Evolutionary conservation across 257 asterid species (phyloP), one percentile per base, ranked within the genome.

Genomic region (Solanum sitiens): DNA sequence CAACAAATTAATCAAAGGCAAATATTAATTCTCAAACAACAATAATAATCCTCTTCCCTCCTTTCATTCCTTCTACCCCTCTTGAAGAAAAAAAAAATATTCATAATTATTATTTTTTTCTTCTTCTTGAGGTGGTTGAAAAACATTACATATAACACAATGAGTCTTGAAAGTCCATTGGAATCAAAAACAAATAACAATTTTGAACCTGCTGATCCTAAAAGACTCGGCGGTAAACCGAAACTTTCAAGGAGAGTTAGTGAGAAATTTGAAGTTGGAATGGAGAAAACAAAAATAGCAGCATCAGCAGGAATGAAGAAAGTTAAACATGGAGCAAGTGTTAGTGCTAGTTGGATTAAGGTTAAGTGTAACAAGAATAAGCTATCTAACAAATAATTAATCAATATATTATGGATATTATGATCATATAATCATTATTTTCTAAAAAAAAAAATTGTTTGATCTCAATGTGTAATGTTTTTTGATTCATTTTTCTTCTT

Each of bases 271-370:
- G 93, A 85, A 44, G 79, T 70, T 18, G 95, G 95, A 4, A 79
- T 85, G 85, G 93, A 91, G 91, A 93, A 91, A 87, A 91, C 97
- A 11, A 93, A 95, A 86, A 94, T 90, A 76, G 95, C 71, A 61
- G 95, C 96, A 10, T 86, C 93, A 25, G 90, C 88, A 4, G 93
- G 93, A 10, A 89, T 91, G 84, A 91, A 87, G 86, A 93, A 93
- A 82, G 91, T 92, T 5, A 94, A 93, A 90, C 94, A 91, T 0
- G 94, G 94, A 40, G 92, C 95, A 23, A 75, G 91, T 6, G 86
- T 87, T 85, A 87, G 98, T 20, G 92, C 93, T 72, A 91, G 91
- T 74, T 94, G 98, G 98, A 73, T 95, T 18, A 94, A 93, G 86
- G 70, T 87, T 86, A 94, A 92, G 88, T 92, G 86, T 86, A 91